Base-by-base conservation (phyloP, 306 rosid species). In the Malus asiatica region DNA sequence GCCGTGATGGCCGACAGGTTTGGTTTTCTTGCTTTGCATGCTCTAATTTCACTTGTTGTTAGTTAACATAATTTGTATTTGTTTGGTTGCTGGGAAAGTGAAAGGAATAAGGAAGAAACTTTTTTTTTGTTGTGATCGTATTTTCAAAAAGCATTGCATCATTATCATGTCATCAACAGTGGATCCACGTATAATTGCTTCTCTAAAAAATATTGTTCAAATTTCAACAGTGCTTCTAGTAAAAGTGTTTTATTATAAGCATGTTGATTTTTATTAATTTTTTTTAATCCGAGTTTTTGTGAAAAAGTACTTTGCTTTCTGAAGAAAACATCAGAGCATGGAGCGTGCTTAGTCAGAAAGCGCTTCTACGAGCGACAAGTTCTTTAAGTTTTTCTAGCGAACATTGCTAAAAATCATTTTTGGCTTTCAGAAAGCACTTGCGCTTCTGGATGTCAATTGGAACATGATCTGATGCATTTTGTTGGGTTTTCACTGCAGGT, bases 1-100 rank as follows among this genome's bases (percentile, higher is more conserved):
- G 92, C 91, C 35, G 84, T 90, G 53, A 87, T 88, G 89, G 83
- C 91, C 45, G 90, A 90, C 68, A 90, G 97, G 97, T 86, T 27
- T 42, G 40, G 9, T 70, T 1, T 25, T 22, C 12, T 52, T 29
- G 8, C 0, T 71, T 30, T 62, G 38, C 15, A 16, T 51, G 55
- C 16, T 15, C n/a, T 29, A 22, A 5, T 32, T 32, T 52, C 20
- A 53, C 38, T 51, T 16, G 19, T 5, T 48, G 66, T 22, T 22
- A 32, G 32, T 18, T 64, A 2, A 4, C 27, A 12, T 60, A 4
- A 64, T 67, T 73, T 42, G 27, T 22, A 11, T 58, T n/a, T 48
- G 74, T 48, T 52, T 70, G 74, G 12, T 70, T 18, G 13, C 61
- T 18, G 12, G 33, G 59, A 64, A 32, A 32, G 45, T 32, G 25